These are phyloP conservation scores for Triglochin maritima DNA, from an alignment of 106 monocot species.

Conservation along the genomic window DNA sequence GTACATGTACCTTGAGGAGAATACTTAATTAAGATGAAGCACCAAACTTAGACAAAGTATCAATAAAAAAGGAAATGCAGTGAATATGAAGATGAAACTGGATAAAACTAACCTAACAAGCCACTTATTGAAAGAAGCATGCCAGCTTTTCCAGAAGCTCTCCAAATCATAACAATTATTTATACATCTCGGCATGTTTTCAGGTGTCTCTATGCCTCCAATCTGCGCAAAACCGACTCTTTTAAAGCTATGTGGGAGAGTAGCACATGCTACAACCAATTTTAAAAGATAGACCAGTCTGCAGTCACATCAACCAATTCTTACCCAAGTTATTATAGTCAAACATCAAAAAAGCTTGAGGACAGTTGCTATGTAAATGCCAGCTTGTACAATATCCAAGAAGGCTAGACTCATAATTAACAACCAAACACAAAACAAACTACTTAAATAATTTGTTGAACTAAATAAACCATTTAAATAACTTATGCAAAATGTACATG, in stretches of 20 bases:
- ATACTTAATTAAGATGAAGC: background rate
- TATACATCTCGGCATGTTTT: constrained; percentile 95
- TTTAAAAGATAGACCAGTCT: background rate
- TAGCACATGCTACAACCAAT: background rate
- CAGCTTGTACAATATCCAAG: too few relatives aligned
- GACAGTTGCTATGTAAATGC: too few relatives aligned
- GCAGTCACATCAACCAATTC: too few relatives aligned
- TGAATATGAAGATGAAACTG: too few relatives aligned
- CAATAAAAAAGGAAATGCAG: background rate
- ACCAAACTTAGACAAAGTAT: background rate
- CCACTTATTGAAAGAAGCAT: constrained; percentile 98
- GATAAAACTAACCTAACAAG: constrained; percentile 58
- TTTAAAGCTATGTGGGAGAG: background rate
- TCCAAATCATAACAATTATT: constrained; percentile 94
- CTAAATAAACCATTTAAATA: too few relatives aligned
- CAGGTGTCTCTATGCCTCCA: constrained; percentile 69
- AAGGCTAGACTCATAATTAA: too few relatives aligned
- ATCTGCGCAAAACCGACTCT: constrained; percentile 25
- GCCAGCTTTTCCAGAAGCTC: constrained; percentile 98
- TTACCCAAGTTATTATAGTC: too few relatives aligned
- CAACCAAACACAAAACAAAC: too few relatives aligned
- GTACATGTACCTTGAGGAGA: constrained; percentile 63
- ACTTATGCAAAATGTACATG: too few relatives aligned
- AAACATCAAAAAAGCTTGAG: too few relatives aligned
- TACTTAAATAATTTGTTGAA: too few relatives aligned